Evolutionary conservation across 768 basidiomycete genomes (phyloP).

Genomic region (Pisolithus sp.): DNA sequence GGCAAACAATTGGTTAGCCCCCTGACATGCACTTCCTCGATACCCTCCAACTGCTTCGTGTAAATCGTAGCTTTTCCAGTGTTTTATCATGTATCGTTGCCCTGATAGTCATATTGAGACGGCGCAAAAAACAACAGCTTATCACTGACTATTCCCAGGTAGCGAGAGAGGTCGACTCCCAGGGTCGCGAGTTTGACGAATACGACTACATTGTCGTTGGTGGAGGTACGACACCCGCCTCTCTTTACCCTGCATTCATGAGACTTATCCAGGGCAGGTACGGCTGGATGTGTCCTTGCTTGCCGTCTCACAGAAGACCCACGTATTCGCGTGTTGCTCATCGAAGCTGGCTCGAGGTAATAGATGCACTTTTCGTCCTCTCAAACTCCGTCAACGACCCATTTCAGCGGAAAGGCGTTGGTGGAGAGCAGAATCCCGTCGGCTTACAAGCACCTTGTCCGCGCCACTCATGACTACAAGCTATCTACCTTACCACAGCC

Average conservation of each 20-base stretch:
- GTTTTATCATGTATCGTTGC: no score
- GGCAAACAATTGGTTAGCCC: no score
- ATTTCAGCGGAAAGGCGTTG: constrained; percentile 38
- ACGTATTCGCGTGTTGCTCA: constrained; percentile 32
- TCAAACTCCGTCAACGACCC: neutral
- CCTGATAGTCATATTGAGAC: no score
- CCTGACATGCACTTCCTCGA: no score
- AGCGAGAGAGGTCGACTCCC: constrained; percentile 2
- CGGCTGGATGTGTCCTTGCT: constrained; percentile 41
- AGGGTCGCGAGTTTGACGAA: constrained; percentile 19
- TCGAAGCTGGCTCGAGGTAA: constrained; percentile 44
- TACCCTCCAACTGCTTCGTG: no score
- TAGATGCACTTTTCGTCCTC: neutral
- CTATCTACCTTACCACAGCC: constrained; percentile 53
- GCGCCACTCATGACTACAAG: constrained; percentile 43
- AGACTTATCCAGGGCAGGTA: constrained; percentile 20
- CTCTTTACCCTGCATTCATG: neutral
- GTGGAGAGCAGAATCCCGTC: constrained; percentile 38
- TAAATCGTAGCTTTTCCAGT: no score
- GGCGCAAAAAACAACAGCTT: neutral
- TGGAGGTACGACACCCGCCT: constrained; percentile 34
- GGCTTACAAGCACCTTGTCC: constrained; percentile 38
- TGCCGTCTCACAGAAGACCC: constrained; percentile 36
- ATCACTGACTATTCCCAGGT: constrained; percentile 9
- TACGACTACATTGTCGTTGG: constrained; percentile 51